Conservation (phyloP, 129 eudicot genomes). For the Artemisia annua region DNA sequence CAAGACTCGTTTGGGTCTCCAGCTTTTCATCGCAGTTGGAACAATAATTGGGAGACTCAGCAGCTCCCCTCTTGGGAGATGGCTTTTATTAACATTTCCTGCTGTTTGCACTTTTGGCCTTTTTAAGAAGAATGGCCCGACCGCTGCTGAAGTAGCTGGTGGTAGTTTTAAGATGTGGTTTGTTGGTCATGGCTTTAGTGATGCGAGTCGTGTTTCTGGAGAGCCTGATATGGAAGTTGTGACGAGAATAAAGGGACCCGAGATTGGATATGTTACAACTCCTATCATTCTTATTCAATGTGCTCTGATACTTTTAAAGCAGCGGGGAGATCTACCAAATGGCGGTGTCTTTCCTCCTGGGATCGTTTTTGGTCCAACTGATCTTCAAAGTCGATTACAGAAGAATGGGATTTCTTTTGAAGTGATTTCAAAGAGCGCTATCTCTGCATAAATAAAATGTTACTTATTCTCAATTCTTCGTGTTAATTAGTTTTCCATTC, state of each 20-base stretch:
- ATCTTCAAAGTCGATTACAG: constrained; percentile 1
- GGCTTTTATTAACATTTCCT: constrained; percentile 71
- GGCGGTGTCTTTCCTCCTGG: background rate
- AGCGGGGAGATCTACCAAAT: background rate
- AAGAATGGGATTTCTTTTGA: background rate
- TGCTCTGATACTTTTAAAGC: constrained; percentile 10
- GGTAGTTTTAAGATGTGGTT: constrained; percentile 88
- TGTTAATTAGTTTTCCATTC: background rate
- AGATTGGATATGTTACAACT: constrained; percentile 74
- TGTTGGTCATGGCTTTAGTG: constrained; percentile 70
- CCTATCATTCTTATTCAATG: constrained; percentile 45
- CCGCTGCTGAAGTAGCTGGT: constrained; percentile 66
- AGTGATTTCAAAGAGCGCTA: background rate
- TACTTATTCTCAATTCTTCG: background rate
- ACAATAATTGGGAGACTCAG: constrained; percentile 49
- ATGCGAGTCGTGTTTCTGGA: constrained; percentile 28
- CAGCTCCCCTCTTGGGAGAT: constrained; percentile 52
- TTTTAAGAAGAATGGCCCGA: constrained; percentile 74
- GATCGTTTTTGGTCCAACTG: constrained; percentile 11
- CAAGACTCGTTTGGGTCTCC: constrained; percentile 49
- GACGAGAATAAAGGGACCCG: constrained; percentile 84
- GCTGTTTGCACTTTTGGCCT: constrained; percentile 67
- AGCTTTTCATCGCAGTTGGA: constrained; percentile 46
- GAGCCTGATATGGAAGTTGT: constrained; percentile 71
- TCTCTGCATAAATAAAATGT: background rate